Evolutionary conservation across 1,139 yeast genomes (phyloP), one percentile per base, ranked within the genome.

Genomic region (Debaryomyces sp.): DNA sequence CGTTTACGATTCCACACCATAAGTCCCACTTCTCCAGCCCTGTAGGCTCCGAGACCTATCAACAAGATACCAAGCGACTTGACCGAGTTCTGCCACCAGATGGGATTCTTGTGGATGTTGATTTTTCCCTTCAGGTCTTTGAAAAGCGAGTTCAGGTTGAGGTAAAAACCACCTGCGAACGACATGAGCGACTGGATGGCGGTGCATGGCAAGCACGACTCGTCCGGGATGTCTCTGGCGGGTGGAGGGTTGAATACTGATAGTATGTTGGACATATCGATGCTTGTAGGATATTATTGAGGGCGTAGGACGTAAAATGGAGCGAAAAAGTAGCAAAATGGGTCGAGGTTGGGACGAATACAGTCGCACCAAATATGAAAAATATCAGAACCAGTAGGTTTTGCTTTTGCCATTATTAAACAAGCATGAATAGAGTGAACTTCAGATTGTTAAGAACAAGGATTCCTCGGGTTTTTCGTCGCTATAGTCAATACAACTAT

Each of bases 41-140:
- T 60, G 51, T 64, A 68, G 34, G 71, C 64, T 1, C 78, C 78
- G 29, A 76, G 60, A 1, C 71, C 77, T 34, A 75, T 54, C 26
- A 74, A 59, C 17, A 67, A 61, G 1, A 68, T 55, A 0, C 80
- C 80, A 2, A 61, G 49, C 0, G 68, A 66, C 30, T 67, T 62
- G 1, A 76, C 68, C 5, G 70, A 58, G 36, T 64, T 60, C 50
- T 71, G 77, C 75, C 78, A 76, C 75, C 78, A 70, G 12, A 64
- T 27, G 0, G 81, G 81, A 53, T 75, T 66, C 52, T 72, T 73
- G 17, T 50, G 54, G 8, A 63, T 34, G 53, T 74, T 75, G 5
- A 74, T 61, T 35, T 59, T 59, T 10, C 76, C 76, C 17, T 59
- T 56, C 18, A 55, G 47, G 51, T 70, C 76, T 45, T 60, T 62